phyloP scores from a whole-genome alignment of 768 basidiomycete species.

The Suillus fuscotomentosus region DNA sequence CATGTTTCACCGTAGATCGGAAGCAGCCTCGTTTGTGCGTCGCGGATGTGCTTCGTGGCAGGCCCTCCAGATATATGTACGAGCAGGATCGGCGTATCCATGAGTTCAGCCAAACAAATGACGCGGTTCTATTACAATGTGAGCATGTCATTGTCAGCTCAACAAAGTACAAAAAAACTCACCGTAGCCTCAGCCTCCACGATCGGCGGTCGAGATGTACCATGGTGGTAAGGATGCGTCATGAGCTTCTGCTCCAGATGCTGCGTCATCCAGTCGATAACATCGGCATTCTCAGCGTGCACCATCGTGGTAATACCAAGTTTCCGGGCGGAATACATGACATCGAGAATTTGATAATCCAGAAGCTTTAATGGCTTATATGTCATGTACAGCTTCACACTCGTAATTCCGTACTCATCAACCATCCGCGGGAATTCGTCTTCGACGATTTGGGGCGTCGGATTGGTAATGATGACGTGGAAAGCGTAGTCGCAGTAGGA shows the following conservation, averaged over 20 bases:
- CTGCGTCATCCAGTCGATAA: constrained; percentile 21
- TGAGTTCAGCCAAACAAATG: constrained; percentile 16
- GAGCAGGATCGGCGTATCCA: constrained; percentile 19
- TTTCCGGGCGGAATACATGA: constrained; percentile 28
- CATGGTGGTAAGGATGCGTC: constrained; percentile 20
- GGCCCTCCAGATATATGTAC: constrained; percentile 16
- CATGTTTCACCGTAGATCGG: constrained; percentile 21
- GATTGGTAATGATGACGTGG: constrained; percentile 36
- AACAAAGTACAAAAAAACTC: background rate
- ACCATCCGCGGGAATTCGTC: constrained; percentile 33
- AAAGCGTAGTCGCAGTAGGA: constrained; percentile 32
- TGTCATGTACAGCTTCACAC: constrained; percentile 37
- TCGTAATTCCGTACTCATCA: constrained; percentile 32
- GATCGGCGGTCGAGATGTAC: constrained; percentile 19
- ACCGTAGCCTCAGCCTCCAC: constrained; percentile 17
- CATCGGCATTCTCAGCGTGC: constrained; percentile 17
- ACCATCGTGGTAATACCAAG: constrained; percentile 19
- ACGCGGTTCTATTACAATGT: constrained; percentile 11
- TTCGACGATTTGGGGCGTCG: constrained; percentile 28
- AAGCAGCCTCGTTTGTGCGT: constrained; percentile 18
- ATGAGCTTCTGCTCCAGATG: constrained; percentile 15
- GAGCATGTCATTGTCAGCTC: background rate
- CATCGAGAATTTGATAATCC: constrained; percentile 32
- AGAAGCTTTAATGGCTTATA: constrained; percentile 32
- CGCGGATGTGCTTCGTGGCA: constrained; percentile 14